These are phyloP conservation scores for Solanum tarijense DNA, from an alignment of 257 asterid genomes.

Conservation along the genomic window DNA sequence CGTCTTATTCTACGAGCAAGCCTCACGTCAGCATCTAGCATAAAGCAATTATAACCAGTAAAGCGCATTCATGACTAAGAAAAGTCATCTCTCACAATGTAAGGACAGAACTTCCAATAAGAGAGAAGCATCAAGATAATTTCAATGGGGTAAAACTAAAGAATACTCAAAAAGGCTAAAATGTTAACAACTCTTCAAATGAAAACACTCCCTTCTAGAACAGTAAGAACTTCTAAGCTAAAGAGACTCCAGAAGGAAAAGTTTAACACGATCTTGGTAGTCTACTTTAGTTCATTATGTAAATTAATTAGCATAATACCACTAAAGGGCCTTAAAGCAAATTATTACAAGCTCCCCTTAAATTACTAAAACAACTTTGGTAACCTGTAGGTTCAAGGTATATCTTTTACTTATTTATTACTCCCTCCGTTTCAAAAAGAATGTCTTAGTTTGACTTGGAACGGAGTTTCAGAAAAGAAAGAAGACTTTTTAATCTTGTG, in stretches of 20 bases:
- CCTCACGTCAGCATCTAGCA: constrained; percentile 87
- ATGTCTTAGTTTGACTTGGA: too few relatives aligned
- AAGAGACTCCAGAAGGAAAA: background rate
- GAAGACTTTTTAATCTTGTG: too few relatives aligned
- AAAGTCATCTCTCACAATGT: background rate
- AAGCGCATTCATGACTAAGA: background rate
- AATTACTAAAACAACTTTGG: background rate
- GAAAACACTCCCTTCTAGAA: background rate
- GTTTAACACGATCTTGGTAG: background rate
- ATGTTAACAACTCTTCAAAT: background rate
- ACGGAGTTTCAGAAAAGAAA: too few relatives aligned
- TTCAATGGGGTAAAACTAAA: background rate
- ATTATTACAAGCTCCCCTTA: background rate
- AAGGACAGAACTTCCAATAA: background rate
- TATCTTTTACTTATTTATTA: background rate
- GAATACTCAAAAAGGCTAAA: background rate
- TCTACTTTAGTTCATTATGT: background rate
- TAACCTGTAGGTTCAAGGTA: background rate
- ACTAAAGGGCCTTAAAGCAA: background rate
- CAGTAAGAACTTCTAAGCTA: background rate
- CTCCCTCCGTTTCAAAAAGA: too few relatives aligned
- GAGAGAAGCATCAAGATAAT: background rate
- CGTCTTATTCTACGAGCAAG: constrained; percentile 99
- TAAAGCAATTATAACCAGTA: constrained; percentile 1
- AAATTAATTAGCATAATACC: background rate